Evolutionary conservation across 768 basidiomycete genomes (phyloP), one percentile per base, ranked within the genome.

Genomic region (Rhodotorula diobovata): DNA sequence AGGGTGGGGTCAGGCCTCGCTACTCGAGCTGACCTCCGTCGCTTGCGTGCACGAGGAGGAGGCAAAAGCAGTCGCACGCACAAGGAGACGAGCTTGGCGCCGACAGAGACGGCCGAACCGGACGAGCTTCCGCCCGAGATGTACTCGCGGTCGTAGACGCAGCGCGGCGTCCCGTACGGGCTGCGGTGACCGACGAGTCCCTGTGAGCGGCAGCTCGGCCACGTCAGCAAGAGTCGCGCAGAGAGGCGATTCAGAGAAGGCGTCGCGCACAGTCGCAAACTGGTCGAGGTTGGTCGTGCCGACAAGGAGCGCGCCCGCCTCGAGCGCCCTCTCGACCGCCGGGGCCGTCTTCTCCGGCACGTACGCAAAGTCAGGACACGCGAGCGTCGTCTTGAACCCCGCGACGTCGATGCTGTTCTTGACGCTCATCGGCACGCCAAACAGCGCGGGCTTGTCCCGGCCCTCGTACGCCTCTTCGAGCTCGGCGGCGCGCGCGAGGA

Each of bases 201-300:
- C 63, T 64, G 41, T 11, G 32, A 21, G 34, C 14, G 37, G 18
- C 25, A 23, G 23, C 18, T 43, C 8, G 18, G 41, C 41, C 6
- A 43, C 41, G 41, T 7, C 14, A 3, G 11, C 41, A 18, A 43
- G 41, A 43, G 41, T 14, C 14, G 18, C 14, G 39, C 39, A 43
- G 41, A 18, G 41, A 43, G 41, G n/a, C 6, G 41, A 18, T 8
- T 41, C 8, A 15, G 39, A 41, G 39, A 41, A 41, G 39, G 39
- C 8, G 39, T 9, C 21, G 23, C 63, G 28, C 28, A 64, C 65
- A 3, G 65, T 66, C 9, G 68, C 68, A 35, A 69, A 64, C 45
- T 69, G 61, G 30, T 69, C 68, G 30, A 69, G 54, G 32, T 69
- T 69, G 14, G 63, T 64, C 57, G 61, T 69, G 0, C 68, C 68